Percentiles rank a stretch among this genome's conserved stretches.
Conservation (phyloP, 495 filamentous ascomycete species). For the Aspergillus coremiiformis region DNA sequence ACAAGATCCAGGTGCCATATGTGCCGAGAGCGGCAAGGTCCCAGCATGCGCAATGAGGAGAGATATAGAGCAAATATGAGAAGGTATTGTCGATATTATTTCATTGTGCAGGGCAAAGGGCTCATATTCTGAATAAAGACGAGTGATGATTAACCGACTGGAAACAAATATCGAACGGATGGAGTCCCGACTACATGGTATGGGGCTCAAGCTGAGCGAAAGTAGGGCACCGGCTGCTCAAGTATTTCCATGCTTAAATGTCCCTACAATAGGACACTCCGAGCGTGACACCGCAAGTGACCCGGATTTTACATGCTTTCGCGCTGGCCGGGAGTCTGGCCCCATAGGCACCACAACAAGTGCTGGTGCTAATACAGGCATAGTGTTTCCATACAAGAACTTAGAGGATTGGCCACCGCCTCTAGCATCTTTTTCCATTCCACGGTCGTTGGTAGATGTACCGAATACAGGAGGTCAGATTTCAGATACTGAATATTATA, state of each 20-base stretch:
- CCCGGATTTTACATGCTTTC: not conserved
- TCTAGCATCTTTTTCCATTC: constrained; percentile 7
- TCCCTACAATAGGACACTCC: not conserved
- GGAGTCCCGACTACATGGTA: constrained; percentile 3
- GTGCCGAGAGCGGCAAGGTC: not conserved
- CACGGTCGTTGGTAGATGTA: constrained; percentile 8
- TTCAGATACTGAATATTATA: not conserved
- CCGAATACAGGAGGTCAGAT: constrained; percentile 7
- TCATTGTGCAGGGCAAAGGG: not conserved
- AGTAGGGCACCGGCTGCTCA: not conserved
- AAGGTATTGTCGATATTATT: not conserved
- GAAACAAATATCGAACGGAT: constrained; percentile 7
- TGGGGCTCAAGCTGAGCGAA: not conserved
- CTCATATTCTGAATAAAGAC: not conserved
- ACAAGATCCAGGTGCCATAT: not conserved
- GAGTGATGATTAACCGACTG: constrained; percentile 9
- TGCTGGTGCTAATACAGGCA: not conserved
- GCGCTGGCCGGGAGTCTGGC: not conserved
- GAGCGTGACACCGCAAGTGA: not conserved
- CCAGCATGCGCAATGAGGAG: not conserved
- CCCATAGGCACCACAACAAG: not conserved
- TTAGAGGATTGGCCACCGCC: not conserved
- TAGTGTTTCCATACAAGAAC: not conserved
- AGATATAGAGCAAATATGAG: not conserved
- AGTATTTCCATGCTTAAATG: too few species aligned